Evolutionary conservation across 2,329 filamentous ascomycete species (phyloP), one percentile per base, ranked within the genome.

Genomic region (Exophiala calicioides): DNA sequence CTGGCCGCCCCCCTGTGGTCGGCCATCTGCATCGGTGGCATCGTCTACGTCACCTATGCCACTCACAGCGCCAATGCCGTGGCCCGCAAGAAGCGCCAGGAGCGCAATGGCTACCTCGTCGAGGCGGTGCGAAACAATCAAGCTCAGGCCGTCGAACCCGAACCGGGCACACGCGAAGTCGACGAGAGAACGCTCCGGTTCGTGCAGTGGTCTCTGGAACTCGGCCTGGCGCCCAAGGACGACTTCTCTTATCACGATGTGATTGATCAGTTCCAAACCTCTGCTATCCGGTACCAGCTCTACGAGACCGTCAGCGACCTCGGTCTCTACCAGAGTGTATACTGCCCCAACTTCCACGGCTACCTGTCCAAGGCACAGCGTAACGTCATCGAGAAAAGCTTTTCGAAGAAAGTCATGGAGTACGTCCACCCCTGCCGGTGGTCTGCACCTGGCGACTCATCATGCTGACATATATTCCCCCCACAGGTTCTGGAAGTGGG

Each of bases 71-170:
- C 39, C 1, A 45, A 45, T 12, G 39, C 32, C 12, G 39, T 26
- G 16, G 45, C 38, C 10, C 35, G 39, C 5, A 39, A 30, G 34
- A 49, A 44, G 29, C 38, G 40, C 16, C 27, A 44, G n/a, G 16
- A 30, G n/a, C 47, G 47, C 30, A 54, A 54, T 31, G 30, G 34
- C 9, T 51, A 51, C 19, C 49, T 55, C 15, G 15, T 52, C 21
- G 31, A 45, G 3, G 52, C 30, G 23, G 48, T 55, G 10, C 33
- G 33, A n/a, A 48, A 49, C 13, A 49, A 49, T 30, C 44, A 52
- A 19, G 43, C 50, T 3, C 23, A 45, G 3, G 47, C 47, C 4
- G 19, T 27, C 6, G 16, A 19, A 12, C 41, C 42, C 7, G 27
- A 34, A 24, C 35, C 40, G 8, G 52, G 49, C 23, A 39, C 32